Conservation (phyloP, 805 yeast genomes). For the Nakazawaea pomicola region DNA sequence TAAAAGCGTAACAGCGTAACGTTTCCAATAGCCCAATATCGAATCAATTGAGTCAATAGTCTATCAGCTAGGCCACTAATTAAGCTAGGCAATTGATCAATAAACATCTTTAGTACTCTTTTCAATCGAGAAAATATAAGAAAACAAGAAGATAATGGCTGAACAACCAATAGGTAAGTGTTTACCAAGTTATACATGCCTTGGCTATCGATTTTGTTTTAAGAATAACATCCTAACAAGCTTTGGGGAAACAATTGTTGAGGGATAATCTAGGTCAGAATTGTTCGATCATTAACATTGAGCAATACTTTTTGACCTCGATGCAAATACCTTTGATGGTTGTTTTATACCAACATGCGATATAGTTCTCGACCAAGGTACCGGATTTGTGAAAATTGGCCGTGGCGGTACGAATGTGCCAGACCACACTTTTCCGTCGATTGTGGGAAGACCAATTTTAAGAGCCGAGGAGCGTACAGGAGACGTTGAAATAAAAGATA, state of each 20-base stretch:
- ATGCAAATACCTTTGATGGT: background rate
- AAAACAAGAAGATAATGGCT: too few species aligned
- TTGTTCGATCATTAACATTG: background rate
- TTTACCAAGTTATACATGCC: too few species aligned
- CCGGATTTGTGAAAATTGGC: slow-evolving; percentile 97
- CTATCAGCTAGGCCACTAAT: too few species aligned
- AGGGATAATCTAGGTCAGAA: too few species aligned
- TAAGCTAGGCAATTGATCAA: too few species aligned
- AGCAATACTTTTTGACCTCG: background rate
- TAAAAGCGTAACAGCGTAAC: too few species aligned
- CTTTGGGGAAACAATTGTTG: too few species aligned
- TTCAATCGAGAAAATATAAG: too few species aligned
- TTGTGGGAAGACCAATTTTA: slow-evolving; percentile 94
- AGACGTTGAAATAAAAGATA: slow-evolving; percentile 78
- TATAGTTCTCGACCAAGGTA: slow-evolving; percentile 94
- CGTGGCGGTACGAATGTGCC: slow-evolving; percentile 97
- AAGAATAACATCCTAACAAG: background rate
- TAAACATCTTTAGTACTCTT: too few species aligned
- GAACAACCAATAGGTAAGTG: slow-evolving; percentile 16
- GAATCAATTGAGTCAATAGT: too few species aligned
- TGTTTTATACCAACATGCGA: background rate
- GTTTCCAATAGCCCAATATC: too few species aligned
- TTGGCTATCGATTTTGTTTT: background rate
- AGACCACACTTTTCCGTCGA: slow-evolving; percentile 93
- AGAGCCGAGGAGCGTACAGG: slow-evolving; percentile 92